Base-by-base conservation (phyloP, 192 early-diverging fungal species). In the Jimgerdemannia flammicorona region DNA sequence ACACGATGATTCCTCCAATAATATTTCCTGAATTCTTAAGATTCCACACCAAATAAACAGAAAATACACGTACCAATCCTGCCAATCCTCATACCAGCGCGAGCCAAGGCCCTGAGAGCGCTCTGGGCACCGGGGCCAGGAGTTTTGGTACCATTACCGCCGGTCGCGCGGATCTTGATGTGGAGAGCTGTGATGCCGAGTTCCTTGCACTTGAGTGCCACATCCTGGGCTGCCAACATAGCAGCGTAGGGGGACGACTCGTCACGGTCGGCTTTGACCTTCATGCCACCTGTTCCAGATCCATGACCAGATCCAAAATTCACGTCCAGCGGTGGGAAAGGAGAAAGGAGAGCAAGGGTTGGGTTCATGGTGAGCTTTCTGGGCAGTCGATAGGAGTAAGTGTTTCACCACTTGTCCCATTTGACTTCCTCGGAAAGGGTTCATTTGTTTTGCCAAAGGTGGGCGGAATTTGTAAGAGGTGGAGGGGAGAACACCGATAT, bases 191-290 rank as follows among this genome's bases (percentile, higher is more conserved):
- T 99, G 92, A 99, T 96, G 81, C 98, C 98, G 71, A 99, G 91
- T 86, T 99, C 98, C 91, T 97, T 96, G 93, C 97, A 99, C 89
- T 95, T 95, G 74, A 83, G 92, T 72, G 96, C 96, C 84, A 98
- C 98, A 85, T 99, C 96, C 90, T 99, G 97, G 77, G 96, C 93
- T 75, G 98, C 98, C 88, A 99, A 92, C 98, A 99, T 99, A 80
- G 98, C 97, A 75, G 98, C 98, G 88, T 99, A 99, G 77, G 98
- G 95, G 77, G 98, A 98, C 70, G 97, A 95, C 87, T 99, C 98
- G 86, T 99, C 98, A 91, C 98, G 97, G 87, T 99, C 98, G 71
- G 97, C 95, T 94, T 99, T 99, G 84, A 99, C 98, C 92, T 97
- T 99, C 98, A 99, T 99, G 79, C 98, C 98, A 91, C 97, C 97